phyloP scores from a whole-genome alignment of 2,329 filamentous ascomycete genomes.

The Alternaria burnsii region DNA sequence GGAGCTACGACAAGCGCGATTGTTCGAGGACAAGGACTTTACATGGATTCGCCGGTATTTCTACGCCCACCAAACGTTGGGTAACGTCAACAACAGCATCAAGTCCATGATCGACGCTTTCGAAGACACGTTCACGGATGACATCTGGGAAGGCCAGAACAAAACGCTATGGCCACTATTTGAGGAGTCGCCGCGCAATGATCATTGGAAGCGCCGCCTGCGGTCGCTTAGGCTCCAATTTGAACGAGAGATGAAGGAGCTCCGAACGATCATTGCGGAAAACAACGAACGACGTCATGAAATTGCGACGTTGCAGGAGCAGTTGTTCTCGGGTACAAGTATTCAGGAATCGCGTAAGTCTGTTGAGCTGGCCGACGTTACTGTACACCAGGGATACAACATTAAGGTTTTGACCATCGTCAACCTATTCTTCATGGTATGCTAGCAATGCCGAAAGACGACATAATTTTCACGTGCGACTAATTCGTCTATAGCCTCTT shows the following conservation, averaged over 20 bases:
- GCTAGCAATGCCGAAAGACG: not conserved
- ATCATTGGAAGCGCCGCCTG: constrained; percentile 61
- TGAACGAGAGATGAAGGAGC: constrained; percentile 61
- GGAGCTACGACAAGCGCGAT: constrained; percentile 63
- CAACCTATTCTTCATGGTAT: constrained; percentile 65
- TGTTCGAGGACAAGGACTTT: constrained; percentile 69
- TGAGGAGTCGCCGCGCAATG: constrained; percentile 56
- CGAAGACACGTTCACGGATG: constrained; percentile 65
- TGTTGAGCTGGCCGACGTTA: constrained; percentile 63
- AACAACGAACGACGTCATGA: constrained; percentile 65
- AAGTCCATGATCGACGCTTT: constrained; percentile 66
- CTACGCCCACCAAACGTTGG: constrained; percentile 69
- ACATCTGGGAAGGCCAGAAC: constrained; percentile 66
- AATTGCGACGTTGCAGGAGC: constrained; percentile 66
- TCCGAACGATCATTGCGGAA: constrained; percentile 58
- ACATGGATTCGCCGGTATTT: constrained; percentile 70
- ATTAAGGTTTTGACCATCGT: constrained; percentile 67
- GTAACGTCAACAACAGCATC: constrained; percentile 67
- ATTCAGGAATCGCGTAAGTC: constrained; percentile 69
- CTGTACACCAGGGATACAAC: constrained; percentile 67
- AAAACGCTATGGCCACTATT: constrained; percentile 65
- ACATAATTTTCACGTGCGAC: not conserved
- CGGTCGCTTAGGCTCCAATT: constrained; percentile 58
- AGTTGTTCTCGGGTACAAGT: constrained; percentile 69
- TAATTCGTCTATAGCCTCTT: constrained; percentile 51